Base-by-base conservation (phyloP, 176 grass and related monocot species). In the Cenchrus americanus region DNA sequence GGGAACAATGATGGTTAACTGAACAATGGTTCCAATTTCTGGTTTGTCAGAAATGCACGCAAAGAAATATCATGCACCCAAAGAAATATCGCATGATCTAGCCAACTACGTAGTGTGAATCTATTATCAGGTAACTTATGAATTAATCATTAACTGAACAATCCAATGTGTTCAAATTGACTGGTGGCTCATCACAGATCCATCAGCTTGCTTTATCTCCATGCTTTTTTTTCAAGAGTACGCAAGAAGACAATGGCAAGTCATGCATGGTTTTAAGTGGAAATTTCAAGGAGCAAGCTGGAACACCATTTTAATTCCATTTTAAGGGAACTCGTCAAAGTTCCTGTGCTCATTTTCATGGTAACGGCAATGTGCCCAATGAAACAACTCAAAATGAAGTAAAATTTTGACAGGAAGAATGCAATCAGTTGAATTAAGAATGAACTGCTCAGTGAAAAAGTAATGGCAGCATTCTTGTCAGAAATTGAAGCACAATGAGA, bases 341-440 rank as follows among this genome's bases (percentile, higher is more conserved):
- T 32, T 32, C 3, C 4, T 1, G 19, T 21, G 11, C 41, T n/a
- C 47, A 71, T 49, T 60, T 27, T 8, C 17, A 8, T 69, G 60
- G 14, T 2, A 64, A 62, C 6, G 15, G 19, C 13, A 76, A 19
- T 59, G 10, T 75, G 65, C 11, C 41, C 23, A 59, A 63, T 54
- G 19, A 49, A 78, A 62, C 23, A 48, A 14, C 49, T 66, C 69
- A 37, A 40, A 23, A 32, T 86, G 9, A 81, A 49, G 24, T 18
- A 47, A 75, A 61, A 62, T 34, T 14, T 26, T 7, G 34, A 3
- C 62, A 21, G 8, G 21, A 79, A 78, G 54, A 53, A 15, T 57
- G 53, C 32, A 10, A 63, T 77, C 65, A 54, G 43, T 64, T 53
- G 22, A 82, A 50, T 27, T 60, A 88, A 50, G 73, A 76, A n/a